phyloP scores from a whole-genome alignment of 345 rosid species.

The Hibiscus mutabilis region DNA sequence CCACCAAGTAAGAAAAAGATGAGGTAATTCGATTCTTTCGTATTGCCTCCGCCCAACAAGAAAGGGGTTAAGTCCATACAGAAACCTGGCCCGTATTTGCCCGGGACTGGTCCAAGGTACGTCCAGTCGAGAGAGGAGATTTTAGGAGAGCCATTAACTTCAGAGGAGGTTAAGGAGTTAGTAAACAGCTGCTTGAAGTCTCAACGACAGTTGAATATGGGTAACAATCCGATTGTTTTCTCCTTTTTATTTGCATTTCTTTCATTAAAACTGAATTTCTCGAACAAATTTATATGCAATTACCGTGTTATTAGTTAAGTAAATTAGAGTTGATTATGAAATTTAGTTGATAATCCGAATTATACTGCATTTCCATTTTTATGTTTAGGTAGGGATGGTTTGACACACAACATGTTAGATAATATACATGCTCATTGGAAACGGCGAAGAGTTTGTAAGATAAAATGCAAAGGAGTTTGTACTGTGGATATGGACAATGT shows the following conservation, averaged over 20 bases:
- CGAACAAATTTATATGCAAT: not conserved
- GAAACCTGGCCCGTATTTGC: conserved; percentile 71
- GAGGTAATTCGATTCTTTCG: conserved; percentile 80
- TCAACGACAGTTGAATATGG: conserved; percentile 75
- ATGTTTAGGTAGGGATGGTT: conserved; percentile 85
- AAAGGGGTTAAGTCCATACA: conserved; percentile 92
- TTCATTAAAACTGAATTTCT: too few species aligned
- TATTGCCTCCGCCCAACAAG: conserved; percentile 65
- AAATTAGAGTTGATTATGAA: not conserved
- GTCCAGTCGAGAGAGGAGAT: conserved; percentile 71
- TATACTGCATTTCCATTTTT: not conserved
- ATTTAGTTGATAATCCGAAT: not conserved
- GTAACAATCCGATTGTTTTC: conserved; percentile 24
- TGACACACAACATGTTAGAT: conserved; percentile 91
- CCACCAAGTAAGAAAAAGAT: conserved; percentile 74
- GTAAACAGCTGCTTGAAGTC: conserved; percentile 48
- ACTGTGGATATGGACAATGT: conserved; percentile 91
- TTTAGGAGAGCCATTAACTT: conserved; percentile 74
- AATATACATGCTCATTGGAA: conserved; percentile 90
- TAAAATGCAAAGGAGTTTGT: conserved; percentile 90
- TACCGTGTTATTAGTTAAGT: not conserved
- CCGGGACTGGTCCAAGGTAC: conserved; percentile 74
- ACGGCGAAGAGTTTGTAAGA: conserved; percentile 80
- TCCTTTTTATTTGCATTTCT: too few species aligned
- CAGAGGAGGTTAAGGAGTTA: conserved; percentile 59